Conservation (phyloP, 2,329 filamentous ascomycete genomes). For the Colletotrichum paranaense region DNA sequence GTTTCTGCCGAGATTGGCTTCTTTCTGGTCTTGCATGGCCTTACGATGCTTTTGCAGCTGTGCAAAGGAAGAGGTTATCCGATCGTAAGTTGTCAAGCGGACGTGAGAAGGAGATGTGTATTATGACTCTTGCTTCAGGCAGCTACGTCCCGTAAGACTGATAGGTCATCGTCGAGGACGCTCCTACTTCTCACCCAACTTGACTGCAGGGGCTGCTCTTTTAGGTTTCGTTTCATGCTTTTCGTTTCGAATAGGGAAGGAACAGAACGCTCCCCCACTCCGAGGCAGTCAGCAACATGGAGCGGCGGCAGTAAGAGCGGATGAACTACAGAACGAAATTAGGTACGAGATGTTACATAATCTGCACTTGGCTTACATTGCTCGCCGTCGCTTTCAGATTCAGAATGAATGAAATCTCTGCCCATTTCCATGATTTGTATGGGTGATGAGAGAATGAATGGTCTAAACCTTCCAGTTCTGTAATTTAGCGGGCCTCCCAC, state of each 20-base stretch:
- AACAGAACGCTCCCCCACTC: not conserved
- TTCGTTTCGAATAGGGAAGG: slow-evolving; percentile 2
- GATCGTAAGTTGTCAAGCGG: not conserved
- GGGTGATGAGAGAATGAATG: too few relatives aligned
- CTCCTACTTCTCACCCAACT: not conserved
- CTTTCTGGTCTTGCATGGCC: not conserved
- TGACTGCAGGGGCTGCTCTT: slow-evolving; percentile 19
- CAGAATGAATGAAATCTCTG: too few relatives aligned
- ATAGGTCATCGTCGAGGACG: not conserved
- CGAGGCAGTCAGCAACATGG: not conserved
- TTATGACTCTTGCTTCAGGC: not conserved
- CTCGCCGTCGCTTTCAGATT: not conserved
- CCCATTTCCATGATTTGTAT: too few relatives aligned
- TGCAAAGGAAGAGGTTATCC: not conserved
- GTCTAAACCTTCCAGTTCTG: not conserved
- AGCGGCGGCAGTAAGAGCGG: not conserved
- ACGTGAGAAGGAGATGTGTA: not conserved
- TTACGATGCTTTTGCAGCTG: not conserved
- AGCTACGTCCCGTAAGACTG: not conserved
- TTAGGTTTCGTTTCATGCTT: slow-evolving; percentile 10
- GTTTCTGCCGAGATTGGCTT: not conserved
- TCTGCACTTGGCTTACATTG: not conserved
- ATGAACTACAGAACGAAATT: not conserved
- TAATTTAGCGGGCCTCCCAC: not conserved
- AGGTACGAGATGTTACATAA: slow-evolving; percentile 11